Evolutionary conservation across 1,284 basidiomycete genomes (phyloP).

Genomic region (Apiotrichum sp.): DNA sequence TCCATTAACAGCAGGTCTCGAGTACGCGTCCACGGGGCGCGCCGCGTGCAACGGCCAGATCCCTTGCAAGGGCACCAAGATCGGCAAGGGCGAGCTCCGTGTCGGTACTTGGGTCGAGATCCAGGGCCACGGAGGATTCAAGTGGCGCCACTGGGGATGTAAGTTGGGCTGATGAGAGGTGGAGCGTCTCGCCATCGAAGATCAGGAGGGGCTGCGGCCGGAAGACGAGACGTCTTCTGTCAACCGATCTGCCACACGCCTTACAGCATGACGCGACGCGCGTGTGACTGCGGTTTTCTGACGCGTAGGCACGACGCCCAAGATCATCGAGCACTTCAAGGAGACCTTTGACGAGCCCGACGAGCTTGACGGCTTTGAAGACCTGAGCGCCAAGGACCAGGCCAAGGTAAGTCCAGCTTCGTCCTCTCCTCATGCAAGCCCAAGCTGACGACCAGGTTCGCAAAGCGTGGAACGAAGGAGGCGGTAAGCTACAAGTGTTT

Average conservation of each 20-base stretch:
- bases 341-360: slow-evolving; percentile 55
- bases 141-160: slow-evolving; percentile 46
- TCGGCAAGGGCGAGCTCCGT: slow-evolving; percentile 66
- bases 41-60: slow-evolving; percentile 80
- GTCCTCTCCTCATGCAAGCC: too few species aligned
- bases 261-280: too few species aligned
- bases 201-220: too few species aligned
- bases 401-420: slow-evolving; percentile 42
- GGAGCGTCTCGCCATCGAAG: too few species aligned
- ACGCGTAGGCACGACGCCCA: slow-evolving; percentile 60
- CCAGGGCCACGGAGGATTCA: slow-evolving; percentile 62
- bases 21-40: slow-evolving; percentile 52
- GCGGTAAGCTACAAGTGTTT: slow-evolving; percentile 20
- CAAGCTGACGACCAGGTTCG: slow-evolving; percentile 52
- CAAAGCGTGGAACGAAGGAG: slow-evolving; percentile 64
- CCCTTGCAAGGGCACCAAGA: slow-evolving; percentile 70
- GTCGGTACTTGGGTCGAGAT: slow-evolving; percentile 72
- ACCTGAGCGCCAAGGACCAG: slow-evolving; percentile 47
- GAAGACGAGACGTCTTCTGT: too few species aligned
- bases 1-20: slow-evolving; percentile 46
- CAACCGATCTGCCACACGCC: too few species aligned
- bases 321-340: slow-evolving; percentile 68
- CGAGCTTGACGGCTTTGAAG: slow-evolving; percentile 49
- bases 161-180: slow-evolving; percentile 7
- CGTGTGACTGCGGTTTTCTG: neutral